Evolutionary conservation across 768 basidiomycete genomes (phyloP), one percentile per base, ranked within the genome.

Genomic region (Pisolithus sp.): DNA sequence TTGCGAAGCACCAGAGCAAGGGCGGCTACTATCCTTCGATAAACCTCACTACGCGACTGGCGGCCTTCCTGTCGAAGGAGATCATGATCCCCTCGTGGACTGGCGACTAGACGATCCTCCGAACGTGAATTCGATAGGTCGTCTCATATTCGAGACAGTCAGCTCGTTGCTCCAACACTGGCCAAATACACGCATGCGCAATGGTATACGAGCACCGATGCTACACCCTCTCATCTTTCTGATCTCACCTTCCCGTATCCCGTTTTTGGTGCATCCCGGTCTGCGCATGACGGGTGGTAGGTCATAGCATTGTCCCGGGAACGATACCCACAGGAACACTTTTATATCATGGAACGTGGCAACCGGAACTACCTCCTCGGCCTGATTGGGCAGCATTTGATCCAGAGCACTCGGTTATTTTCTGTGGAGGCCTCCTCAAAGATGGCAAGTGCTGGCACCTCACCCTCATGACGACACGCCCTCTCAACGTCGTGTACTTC

Each of bases 111-210:
- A 63, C 17, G 45, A 44, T 4, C 34, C 46, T 1, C 69, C 69
- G 1, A 52, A 56, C 30, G 52, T 57, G 8, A 62, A 64, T 51
- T 53, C 55, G 10, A 72, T 71, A 1, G 64, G 58, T 52, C 65
- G 55, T 52, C 62, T 57, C 23, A 57, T 72, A 12, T 72, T 72
- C 51, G 64, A 68, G 39, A 67, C 68, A 4, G 68, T 66, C 8
- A 60, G 53, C 51, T 67, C 64, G 39, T 56, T 62, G 0, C 62
- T 75, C 10, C 73, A 76, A 43, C 73, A 70, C 51, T 76, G 75
- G 75, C 70, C 73, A 12, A 74, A 76, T 48, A 74, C 75, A 0
- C 70, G 73, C 3, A 74, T 76, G 61, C 66, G 75, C 30, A 30
- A 30, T 30, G 30, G 30, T 30, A 30, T 9, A 8, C 7, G 34